Base-by-base conservation (phyloP, 2,329 filamentous ascomycete genomes). In the Fusarium musae region DNA sequence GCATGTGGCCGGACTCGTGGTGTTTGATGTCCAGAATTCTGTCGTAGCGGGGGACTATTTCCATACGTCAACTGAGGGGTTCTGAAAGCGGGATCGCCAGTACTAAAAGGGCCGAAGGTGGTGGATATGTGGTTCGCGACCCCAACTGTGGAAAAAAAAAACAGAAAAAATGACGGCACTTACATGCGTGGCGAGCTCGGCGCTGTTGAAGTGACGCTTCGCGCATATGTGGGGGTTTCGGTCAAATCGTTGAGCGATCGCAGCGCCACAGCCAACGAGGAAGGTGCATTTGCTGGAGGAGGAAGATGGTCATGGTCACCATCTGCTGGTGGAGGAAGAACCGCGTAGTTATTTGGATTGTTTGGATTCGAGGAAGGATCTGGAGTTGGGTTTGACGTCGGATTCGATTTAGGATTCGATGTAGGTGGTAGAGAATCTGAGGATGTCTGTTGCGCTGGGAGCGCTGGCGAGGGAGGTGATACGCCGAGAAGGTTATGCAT, bases 1-100 rank as follows among this genome's bases (percentile, higher is more conserved):
- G 96, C 95, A 82, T 97, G 94, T 28, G 92, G 89, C 73, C 92
- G 90, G 54, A 94, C 88, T 73, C 93, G 88, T 34, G 95, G 95
- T 10, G 95, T 97, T 32, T 91, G 91, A 57, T 87, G 88, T 66
- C 92, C 92, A 16, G 94, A 96, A 77, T 92, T 93, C 79, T 93
- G 92, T 79, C 93, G 86, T 69, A 91, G 82, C 3, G 92, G 91
- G 56, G 89, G 89, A 77, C 93, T 94, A 77, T 80, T 69, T 69
- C 37, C 37, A 67, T 57, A 68, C 69, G 74, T 79, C 62, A 77
- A 66, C 66, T 57, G 59, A 57, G 66, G 70, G 54, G 58, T 56
- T 58, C 40, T 59, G 42, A 66, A 72, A 63, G 60, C 59, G 69
- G 67, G 63, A 72, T 72, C 50, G 61, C 49, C 74, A 68, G 65